phyloP scores from a whole-genome alignment of 2,329 filamentous ascomycete species.

The Coniella vitis region DNA sequence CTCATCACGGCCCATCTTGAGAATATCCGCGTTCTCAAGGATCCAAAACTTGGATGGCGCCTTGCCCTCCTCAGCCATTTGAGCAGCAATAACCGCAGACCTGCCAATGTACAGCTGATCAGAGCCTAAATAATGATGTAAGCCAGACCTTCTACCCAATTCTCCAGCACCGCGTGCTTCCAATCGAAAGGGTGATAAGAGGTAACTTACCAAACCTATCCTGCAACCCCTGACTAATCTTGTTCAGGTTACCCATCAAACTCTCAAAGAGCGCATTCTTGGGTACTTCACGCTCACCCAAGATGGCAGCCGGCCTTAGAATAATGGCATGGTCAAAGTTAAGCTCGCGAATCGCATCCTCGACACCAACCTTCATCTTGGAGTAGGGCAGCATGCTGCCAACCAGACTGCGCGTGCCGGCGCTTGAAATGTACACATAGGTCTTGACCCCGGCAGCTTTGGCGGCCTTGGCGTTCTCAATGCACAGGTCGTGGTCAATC shows the following conservation, averaged over 20 bases:
- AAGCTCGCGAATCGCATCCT: constrained; percentile 65
- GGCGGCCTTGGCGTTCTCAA: constrained; percentile 69
- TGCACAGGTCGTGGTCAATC: constrained; percentile 81
- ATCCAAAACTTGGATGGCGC: constrained; percentile 56
- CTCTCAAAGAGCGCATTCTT: constrained; percentile 47
- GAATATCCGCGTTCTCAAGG: constrained; percentile 53
- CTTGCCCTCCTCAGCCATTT: constrained; percentile 52
- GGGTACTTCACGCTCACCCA: constrained; percentile 60
- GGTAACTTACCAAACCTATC: constrained; percentile 42
- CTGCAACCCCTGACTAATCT: constrained; percentile 46
- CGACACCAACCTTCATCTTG: constrained; percentile 81
- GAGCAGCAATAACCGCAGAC: constrained; percentile 55
- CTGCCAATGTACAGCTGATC: constrained; percentile 66
- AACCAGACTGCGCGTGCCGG: constrained; percentile 37
- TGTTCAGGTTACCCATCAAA: constrained; percentile 49
- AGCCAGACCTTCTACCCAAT: too few relatives aligned
- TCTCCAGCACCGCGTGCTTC: too few relatives aligned
- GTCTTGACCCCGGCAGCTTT: constrained; percentile 64
- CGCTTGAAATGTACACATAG: constrained; percentile 69
- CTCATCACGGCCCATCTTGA: constrained; percentile 58
- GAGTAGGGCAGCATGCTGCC: constrained; percentile 41
- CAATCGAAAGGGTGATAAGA: too few relatives aligned
- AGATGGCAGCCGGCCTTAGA: constrained; percentile 64
- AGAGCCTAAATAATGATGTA: constrained; percentile 55
- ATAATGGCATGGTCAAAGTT: constrained; percentile 76